Percentiles rank a stretch among this genome's conserved stretches.
These are phyloP conservation scores for Halteria grandinella DNA, from an alignment of 73 alveolate species.

Conservation along the genomic window DNA sequence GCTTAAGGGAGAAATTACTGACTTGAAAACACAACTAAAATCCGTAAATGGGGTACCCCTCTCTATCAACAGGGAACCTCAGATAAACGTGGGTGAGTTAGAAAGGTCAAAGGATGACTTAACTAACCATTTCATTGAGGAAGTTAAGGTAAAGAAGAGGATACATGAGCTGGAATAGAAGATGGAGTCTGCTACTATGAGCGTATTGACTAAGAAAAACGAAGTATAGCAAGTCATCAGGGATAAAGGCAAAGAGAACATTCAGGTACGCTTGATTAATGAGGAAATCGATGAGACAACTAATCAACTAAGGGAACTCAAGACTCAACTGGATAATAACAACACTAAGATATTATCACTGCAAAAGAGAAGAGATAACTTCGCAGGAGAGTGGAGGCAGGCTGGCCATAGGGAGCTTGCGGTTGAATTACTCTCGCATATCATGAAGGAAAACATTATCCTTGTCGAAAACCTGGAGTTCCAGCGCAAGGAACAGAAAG, in stretches of 20 bases:
- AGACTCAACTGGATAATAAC: constrained; percentile 11
- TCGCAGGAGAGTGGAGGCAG: constrained; percentile 31
- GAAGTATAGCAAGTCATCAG: constrained; percentile 38
- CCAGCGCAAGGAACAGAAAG: constrained; percentile 9
- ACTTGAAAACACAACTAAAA: constrained; percentile 37
- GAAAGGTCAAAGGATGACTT: constrained; percentile 27
- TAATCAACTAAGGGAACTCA: constrained; percentile 27
- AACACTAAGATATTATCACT: neutral
- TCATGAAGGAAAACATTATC: constrained; percentile 42
- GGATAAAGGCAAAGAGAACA: constrained; percentile 39
- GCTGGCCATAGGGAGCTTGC: constrained; percentile 25
- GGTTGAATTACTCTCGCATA: constrained; percentile 15
- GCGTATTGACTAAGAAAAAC: constrained; percentile 22
- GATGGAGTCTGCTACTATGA: constrained; percentile 13
- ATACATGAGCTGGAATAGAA: constrained; percentile 47
- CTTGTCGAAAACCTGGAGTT: constrained; percentile 44
- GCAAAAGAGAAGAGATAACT: constrained; percentile 39
- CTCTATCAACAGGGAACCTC: constrained; percentile 1
- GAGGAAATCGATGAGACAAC: constrained; percentile 53
- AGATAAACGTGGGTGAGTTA: neutral
- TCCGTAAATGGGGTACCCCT: neutral
- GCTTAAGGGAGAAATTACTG: constrained; percentile 81
- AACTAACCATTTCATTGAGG: constrained; percentile 53
- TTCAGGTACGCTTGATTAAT: constrained; percentile 5
- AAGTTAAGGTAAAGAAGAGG: constrained; percentile 50